Evolutionary conservation across 805 yeast genomes (phyloP).

Genomic region (Candida ortonii): DNA sequence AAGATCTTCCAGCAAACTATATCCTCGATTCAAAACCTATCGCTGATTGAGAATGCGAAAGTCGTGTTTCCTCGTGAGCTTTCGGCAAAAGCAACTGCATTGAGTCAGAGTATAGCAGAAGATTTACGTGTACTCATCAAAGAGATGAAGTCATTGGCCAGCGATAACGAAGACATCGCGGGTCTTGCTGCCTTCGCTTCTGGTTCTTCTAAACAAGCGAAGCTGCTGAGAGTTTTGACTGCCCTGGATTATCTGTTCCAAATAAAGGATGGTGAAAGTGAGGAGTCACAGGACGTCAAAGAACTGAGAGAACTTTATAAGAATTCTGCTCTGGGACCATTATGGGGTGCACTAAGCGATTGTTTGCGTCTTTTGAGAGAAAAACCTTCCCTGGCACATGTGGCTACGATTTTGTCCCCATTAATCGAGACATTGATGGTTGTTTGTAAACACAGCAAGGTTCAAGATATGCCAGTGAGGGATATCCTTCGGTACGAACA

Average conservation of each 20-base stretch:
- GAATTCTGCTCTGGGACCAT: constrained; percentile 63
- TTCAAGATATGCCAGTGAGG: constrained; percentile 52
- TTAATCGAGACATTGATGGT: constrained; percentile 91
- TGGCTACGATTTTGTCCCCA: constrained; percentile 81
- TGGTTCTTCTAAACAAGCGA: constrained; percentile 83
- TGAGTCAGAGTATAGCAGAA: constrained; percentile 51
- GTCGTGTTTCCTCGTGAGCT: constrained; percentile 65
- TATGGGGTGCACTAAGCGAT: constrained; percentile 84
- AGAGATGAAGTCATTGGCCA: constrained; percentile 38
- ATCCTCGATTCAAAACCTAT: constrained; percentile 74
- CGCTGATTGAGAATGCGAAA: constrained; percentile 58
- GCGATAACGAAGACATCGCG: constrained; percentile 47
- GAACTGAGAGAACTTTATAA: constrained; percentile 61
- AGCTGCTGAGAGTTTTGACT: constrained; percentile 77
- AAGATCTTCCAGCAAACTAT: constrained; percentile 82
- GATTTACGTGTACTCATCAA: constrained; percentile 52
- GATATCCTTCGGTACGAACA: constrained; percentile 62
- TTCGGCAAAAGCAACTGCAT: constrained; percentile 56
- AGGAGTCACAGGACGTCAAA: constrained; percentile 37
- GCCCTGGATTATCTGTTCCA: constrained; percentile 83
- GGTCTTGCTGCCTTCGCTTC: constrained; percentile 64
- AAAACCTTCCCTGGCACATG: constrained; percentile 51
- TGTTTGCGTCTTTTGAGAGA: constrained; percentile 64
- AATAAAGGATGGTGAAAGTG: constrained; percentile 31
- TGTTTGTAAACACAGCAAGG: constrained; percentile 84